Base-by-base conservation (phyloP, 179 eudicot species). In the Carnegiea gigantea region DNA sequence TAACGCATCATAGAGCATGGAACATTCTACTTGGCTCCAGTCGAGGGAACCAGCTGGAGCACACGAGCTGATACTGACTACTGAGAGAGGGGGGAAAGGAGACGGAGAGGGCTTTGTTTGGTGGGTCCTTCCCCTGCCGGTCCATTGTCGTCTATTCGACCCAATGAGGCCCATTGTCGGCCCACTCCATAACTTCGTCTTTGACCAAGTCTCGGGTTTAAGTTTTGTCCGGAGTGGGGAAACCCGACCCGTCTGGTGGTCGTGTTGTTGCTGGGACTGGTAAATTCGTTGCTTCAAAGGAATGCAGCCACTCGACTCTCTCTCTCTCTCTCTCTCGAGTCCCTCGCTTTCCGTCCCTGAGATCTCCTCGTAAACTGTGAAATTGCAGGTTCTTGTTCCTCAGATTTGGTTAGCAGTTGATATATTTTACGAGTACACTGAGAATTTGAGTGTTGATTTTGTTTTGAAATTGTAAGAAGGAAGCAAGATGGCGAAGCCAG, bases 401-500 rank as follows among this genome's bases (percentile, higher is more conserved):
- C 46, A 23, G 57, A 23, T 72, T 77, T 20, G 21, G 24, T 17
- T 17, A 17, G 24, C 0, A 1, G 15, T 59, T 17, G 23, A 59
- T 38, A 20, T 59, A 59, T 5, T 20, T 40, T 40, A 40, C 3
- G 43, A 40, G 23, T 10, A 9, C 3, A 12, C 65, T 60, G 65
- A 18, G 65, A 18, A 18, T 23, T 23, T 65, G 70, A 65, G 30
- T 26, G 30, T 38, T 51, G 57, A 11, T 12, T 51, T 11, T 12
- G 4, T 1, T 51, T 51, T 51, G 15, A 51, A 51, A n/a, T 40
- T 40, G 9, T 57, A 2, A 23, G 12, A 40, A 15, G 21, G 15
- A 28, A 46, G 33, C 13, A 74, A 51, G 40, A 95, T 95, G 99
- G 94, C 97, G 73, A 84, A 93, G 88, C 94, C 96, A 0, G 98